Evolutionary conservation across 768 basidiomycete genomes (phyloP).

Genomic region (Coprinopsis marcescibilis): DNA sequence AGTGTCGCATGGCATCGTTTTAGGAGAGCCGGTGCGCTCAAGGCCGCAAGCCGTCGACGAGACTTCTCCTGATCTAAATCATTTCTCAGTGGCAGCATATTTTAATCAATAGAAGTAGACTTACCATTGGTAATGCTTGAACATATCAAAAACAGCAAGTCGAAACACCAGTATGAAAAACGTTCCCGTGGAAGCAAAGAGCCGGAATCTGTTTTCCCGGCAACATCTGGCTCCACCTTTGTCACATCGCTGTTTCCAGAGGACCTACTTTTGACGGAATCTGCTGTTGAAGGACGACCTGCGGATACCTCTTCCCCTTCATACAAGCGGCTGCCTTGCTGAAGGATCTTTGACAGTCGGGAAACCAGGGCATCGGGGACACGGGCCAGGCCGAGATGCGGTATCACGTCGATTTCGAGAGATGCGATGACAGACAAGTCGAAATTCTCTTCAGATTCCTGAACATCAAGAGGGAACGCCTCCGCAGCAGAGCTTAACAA

Average conservation of each 20-base stretch:
- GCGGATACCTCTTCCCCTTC: slow-evolving; percentile 22
- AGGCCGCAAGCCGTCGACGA: slow-evolving; percentile 63
- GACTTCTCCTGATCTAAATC: slow-evolving; percentile 52
- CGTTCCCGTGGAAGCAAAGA: slow-evolving; percentile 65
- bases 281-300: slow-evolving; percentile 12
- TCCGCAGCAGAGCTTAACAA: slow-evolving; percentile 49
- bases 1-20: slow-evolving; percentile 69
- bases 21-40: slow-evolving; percentile 67
- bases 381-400: slow-evolving; percentile 61
- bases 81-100: background rate
- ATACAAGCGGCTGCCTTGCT: slow-evolving; percentile 66
- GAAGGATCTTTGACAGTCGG: slow-evolving; percentile 64
- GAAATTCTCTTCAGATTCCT: slow-evolving; percentile 79
- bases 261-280: slow-evolving; percentile 1
- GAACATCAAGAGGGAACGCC: slow-evolving; percentile 52
- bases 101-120: slow-evolving; percentile 10
- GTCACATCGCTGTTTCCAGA: slow-evolving; percentile 10
- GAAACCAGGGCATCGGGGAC: slow-evolving; percentile 68
- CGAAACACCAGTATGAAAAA: slow-evolving; percentile 92
- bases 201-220: slow-evolving; percentile 59
- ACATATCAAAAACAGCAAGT: slow-evolving; percentile 77
- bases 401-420: slow-evolving; percentile 75
- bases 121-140: slow-evolving; percentile 59
- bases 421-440: slow-evolving; percentile 75
- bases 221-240: slow-evolving; percentile 23